phyloP scores from a whole-genome alignment of 257 asterid species.

The Anisodus tanguticus region DNA sequence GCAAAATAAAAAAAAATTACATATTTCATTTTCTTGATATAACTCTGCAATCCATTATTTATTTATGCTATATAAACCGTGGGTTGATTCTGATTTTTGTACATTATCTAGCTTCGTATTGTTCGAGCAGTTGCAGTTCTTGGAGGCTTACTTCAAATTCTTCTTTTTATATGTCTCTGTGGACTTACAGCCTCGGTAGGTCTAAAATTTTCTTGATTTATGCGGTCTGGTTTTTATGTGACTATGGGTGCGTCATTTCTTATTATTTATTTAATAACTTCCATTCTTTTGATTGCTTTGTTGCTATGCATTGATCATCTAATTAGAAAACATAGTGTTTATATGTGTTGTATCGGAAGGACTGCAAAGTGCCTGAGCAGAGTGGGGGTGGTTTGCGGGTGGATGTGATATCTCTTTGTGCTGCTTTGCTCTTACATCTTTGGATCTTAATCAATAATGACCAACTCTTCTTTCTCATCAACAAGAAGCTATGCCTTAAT shows the following conservation, averaged over 20 bases:
- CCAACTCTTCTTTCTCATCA: neutral
- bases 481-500: neutral
- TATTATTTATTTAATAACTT: neutral
- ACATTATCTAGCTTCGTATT: conserved; percentile 73
- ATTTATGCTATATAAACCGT: neutral
- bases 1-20: conserved; percentile 27
- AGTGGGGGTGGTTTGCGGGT: neutral
- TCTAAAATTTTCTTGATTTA: conserved; percentile 25
- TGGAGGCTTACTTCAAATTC: conserved; percentile 93
- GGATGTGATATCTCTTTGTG: neutral
- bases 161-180: conserved; percentile 90
- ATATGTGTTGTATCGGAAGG: neutral
- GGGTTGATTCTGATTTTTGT: conserved; percentile 2
- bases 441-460: neutral
- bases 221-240: neutral
- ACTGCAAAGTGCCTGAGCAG: neutral
- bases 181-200: conserved; percentile 92
- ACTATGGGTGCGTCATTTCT: neutral
- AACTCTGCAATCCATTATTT: conserved; percentile 1
- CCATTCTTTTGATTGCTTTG: neutral
- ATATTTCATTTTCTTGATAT: neutral
- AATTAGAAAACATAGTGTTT: neutral
- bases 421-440: neutral
- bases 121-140: conserved; percentile 99
- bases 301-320: no score